Evolutionary conservation across 2,329 filamentous ascomycete species (phyloP).

Genomic region (Cyphellophora europaea): DNA sequence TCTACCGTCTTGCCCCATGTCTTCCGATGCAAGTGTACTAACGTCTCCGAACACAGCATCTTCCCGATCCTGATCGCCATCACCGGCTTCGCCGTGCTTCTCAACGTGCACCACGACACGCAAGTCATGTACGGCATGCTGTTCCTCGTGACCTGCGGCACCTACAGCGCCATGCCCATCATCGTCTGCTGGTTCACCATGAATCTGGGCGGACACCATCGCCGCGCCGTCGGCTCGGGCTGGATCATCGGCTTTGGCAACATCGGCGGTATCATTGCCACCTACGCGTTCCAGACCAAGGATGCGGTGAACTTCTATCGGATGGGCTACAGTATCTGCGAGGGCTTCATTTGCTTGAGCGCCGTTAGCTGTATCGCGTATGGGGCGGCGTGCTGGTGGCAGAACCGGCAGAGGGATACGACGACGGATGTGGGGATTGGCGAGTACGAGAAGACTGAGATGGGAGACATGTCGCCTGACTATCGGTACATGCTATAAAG

Average conservation of each 20-base stretch:
- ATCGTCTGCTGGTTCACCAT: constrained; percentile 44
- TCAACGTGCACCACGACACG: constrained; percentile 18
- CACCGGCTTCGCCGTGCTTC: constrained; percentile 22
- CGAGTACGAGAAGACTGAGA: constrained; percentile 20
- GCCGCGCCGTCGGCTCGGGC: constrained; percentile 37
- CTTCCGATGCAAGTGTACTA: too few relatives aligned
- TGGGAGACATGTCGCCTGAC: constrained; percentile 19
- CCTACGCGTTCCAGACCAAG: constrained; percentile 38
- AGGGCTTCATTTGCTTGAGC: constrained; percentile 19
- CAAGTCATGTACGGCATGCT: constrained; percentile 22
- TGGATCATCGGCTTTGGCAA: constrained; percentile 44
- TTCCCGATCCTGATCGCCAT: constrained; percentile 22
- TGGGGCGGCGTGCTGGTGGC: constrained; percentile 24
- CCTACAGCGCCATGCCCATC: constrained; percentile 19
- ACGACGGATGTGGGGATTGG: constrained; percentile 16
- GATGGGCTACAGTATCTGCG: constrained; percentile 19
- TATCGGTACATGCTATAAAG: constrained; percentile 17
- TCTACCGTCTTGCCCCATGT: too few relatives aligned
- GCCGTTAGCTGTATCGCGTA: constrained; percentile 26
- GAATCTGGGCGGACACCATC: constrained; percentile 44
- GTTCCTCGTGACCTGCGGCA: constrained; percentile 19
- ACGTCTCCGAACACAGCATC: too few relatives aligned
- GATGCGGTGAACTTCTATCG: constrained; percentile 19
- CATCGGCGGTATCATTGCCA: constrained; percentile 43
- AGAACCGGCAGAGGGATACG: constrained; percentile 32